phyloP scores from a whole-genome alignment of 768 basidiomycete species.

The Phylloporus sp. region DNA sequence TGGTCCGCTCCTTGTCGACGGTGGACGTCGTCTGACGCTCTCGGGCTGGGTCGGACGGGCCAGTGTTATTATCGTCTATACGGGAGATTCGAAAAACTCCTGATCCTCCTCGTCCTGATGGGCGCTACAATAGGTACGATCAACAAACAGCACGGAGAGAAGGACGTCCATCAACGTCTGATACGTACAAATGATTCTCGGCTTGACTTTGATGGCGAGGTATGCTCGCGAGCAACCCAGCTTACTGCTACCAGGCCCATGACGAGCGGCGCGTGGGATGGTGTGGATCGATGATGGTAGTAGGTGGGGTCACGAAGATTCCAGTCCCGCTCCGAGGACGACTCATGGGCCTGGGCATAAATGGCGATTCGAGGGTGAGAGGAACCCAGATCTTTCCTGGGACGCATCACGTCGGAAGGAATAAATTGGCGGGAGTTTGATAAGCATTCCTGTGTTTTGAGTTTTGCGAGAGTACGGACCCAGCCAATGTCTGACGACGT shows the following conservation, averaged over 20 bases:
- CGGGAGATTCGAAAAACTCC: conserved; percentile 13
- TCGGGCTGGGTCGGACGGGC: not conserved
- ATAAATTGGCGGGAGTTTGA: conserved; percentile 8
- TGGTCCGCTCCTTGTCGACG: not conserved
- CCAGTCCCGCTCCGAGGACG: not conserved
- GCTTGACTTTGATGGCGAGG: conserved; percentile 1
- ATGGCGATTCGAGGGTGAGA: conserved; percentile 8
- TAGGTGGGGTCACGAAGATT: not conserved
- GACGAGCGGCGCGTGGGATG: not conserved
- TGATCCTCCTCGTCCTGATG: conserved; percentile 23
- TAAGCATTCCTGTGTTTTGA: conserved; percentile 9
- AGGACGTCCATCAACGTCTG: not conserved
- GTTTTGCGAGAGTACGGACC: not conserved
- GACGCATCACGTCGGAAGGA: not conserved
- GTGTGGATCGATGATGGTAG: not conserved
- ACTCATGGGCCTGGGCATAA: conserved; percentile 12
- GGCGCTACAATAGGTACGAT: conserved; percentile 6
- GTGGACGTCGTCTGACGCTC: not conserved
- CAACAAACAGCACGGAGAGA: not conserved
- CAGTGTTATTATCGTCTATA: too few relatives aligned
- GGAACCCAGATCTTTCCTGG: conserved; percentile 4
- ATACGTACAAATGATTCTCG: conserved; percentile 15
- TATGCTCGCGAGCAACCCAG: not conserved
- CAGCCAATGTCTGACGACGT: conserved; percentile 8
- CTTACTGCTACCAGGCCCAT: conserved; percentile 11